A percentile compares a stretch with the other conserved stretches of the same genome.
phyloP scores from a whole-genome alignment of 2,329 filamentous ascomycete genomes.

The Talaromyces sp. region DNA sequence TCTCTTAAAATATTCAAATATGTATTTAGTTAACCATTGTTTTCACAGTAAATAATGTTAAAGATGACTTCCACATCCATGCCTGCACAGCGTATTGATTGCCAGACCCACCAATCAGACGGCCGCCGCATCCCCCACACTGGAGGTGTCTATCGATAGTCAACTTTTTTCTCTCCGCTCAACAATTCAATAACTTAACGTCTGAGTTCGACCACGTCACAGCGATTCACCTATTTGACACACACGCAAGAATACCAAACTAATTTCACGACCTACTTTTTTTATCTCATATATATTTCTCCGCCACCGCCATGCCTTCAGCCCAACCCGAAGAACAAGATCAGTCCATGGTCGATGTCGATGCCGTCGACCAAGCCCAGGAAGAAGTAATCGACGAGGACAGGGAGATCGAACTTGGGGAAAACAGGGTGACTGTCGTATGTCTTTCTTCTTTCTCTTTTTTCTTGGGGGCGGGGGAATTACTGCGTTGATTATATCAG shows the following conservation, averaged over 20 bases:
- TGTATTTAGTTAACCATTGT: too few relatives aligned
- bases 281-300: neutral
- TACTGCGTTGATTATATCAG: neutral
- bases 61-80: too few relatives aligned
- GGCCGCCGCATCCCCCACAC: neutral
- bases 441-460: neutral
- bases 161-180: conserved; percentile 14
- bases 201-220: neutral
- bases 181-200: neutral
- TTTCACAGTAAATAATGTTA: neutral
- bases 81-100: neutral
- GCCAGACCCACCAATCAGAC: neutral
- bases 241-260: neutral
- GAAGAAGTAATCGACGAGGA: conserved; percentile 47
- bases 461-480: too few relatives aligned
- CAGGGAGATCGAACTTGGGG: conserved; percentile 27
- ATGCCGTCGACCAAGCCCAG: conserved; percentile 24
- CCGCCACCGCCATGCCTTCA: conserved; percentile 25
- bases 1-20: too few relatives aligned
- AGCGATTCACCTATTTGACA: neutral
- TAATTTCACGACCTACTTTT: neutral
- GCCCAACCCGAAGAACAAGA: conserved; percentile 36
- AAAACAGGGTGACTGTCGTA: conserved; percentile 61
- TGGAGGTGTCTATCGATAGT: conserved; percentile 14
- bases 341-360: conserved; percentile 39